These are phyloP conservation scores for Lipomyces yamadae DNA, from an alignment of 805 yeast genomes.

Conservation along the genomic window DNA sequence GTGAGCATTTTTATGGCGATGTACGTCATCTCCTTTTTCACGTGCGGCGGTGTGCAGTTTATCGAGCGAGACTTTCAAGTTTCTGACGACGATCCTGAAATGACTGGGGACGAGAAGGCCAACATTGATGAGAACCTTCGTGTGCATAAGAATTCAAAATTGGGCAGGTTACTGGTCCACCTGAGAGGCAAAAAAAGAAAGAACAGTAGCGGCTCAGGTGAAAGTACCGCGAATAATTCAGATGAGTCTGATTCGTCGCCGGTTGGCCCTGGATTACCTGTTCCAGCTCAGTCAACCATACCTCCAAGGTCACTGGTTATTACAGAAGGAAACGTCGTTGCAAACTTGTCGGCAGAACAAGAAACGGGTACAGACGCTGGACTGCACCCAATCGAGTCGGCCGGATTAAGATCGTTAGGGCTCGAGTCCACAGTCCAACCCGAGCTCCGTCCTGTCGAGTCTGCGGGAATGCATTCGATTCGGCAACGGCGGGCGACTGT, in stretches of 20 bases:
- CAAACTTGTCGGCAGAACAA: background rate
- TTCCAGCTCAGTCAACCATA: background rate
- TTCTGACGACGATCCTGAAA: conserved; percentile 12
- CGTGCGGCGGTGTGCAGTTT: conserved; percentile 73
- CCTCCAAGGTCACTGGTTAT: background rate
- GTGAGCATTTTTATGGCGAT: conserved; percentile 76
- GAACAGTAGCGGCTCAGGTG: background rate
- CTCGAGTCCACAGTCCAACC: background rate
- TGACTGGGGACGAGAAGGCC: conserved; percentile 10
- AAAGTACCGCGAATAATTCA: background rate
- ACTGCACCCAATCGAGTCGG: conserved; percentile 21
- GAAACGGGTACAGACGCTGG: background rate
- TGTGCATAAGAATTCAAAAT: conserved; percentile 32
- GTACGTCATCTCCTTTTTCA: conserved; percentile 70
- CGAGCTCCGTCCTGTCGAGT: conserved; percentile 15
- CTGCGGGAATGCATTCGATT: conserved; percentile 27
- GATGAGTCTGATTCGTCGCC: background rate
- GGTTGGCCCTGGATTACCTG: background rate
- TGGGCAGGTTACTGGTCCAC: background rate
- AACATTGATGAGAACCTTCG: conserved; percentile 11
- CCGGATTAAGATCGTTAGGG: conserved; percentile 28
- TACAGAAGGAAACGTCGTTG: background rate
- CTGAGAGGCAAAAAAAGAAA: background rate
- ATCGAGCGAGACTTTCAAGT: conserved; percentile 71
- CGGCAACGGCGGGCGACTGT: conserved; percentile 18